Base-by-base conservation (phyloP, 75 land plant genomes). In the Azolla pinnata region DNA sequence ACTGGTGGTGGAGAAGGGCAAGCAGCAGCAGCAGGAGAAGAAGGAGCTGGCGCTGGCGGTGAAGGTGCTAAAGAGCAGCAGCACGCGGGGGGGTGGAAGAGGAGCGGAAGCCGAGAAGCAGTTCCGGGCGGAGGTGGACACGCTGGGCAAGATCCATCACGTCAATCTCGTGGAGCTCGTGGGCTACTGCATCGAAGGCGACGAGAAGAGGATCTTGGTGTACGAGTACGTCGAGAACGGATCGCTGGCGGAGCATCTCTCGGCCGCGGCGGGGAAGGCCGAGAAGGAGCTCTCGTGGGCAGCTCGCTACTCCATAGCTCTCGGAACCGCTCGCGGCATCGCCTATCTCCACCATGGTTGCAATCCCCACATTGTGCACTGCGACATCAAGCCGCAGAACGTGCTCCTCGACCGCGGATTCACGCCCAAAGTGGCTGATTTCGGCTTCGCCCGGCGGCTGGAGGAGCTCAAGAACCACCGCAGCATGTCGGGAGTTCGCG, bases 351-450 rank as follows among this genome's bases (percentile, higher is more conserved):
- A 70, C 60, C 70, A 70, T 45, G 19, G 45, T 21, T 59, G 72
- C 2, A 64, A 25, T 12, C 73, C 73, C 0, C 73, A 44, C 18
- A 64, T 70, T 14, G 45, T 70, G 1, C 73, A 70, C 69, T 48
- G 73, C 14, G 73, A 70, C 35, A 56, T 70, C 23, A 70, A 70
- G 31, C 72, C 73, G 14, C 69, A 70, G 59, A 70, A 70, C 53
- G 68, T 70, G 5, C 60, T 70, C 0, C 42, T 70, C 20, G 73
- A 70, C 53, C 33, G 29, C 21, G 56, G 57, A 44, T 70, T 70
- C 30, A 70, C 54, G 3, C 63, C 73, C 12, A 56, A 64, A 29
- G 56, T 70, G 2, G 73, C 68, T 23, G 73, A 70, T 40, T 70
- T 70, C 55, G 73, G 73, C 18, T 65, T 70, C 21, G 73, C 73